A percentile compares a stretch with the other conserved stretches of the same genome.
phyloP scores from a whole-genome alignment of 441 rosid species.

The Corymbia calophylla region DNA sequence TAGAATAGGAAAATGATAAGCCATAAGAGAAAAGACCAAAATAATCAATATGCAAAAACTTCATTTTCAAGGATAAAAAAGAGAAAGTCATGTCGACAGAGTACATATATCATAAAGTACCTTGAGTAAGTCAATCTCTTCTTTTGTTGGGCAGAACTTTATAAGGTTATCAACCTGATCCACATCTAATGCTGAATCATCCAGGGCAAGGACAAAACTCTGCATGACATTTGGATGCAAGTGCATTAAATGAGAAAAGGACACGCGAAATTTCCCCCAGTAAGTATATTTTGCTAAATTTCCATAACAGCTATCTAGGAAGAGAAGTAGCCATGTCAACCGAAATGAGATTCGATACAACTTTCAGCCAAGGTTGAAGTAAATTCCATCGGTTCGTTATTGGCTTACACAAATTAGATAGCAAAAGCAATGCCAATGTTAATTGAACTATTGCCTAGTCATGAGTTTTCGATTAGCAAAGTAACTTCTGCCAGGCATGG shows the following conservation, averaged over 20 bases:
- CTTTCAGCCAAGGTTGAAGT: not conserved
- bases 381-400: not conserved
- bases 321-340: not conserved
- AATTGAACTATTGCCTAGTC: not conserved
- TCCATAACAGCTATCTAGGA: not conserved
- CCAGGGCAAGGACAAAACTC: constrained; percentile 72
- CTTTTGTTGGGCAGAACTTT: constrained; percentile 88
- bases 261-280: not conserved
- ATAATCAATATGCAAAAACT: not conserved
- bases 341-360: not conserved
- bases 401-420: not conserved
- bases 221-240: constrained; percentile 19
- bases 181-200: constrained; percentile 69
- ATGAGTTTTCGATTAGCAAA: not conserved
- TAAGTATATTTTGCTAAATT: not conserved
- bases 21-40: not conserved
- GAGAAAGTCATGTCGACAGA: not conserved
- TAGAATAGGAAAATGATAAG: not conserved
- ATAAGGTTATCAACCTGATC: constrained; percentile 93
- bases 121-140: constrained; percentile 88
- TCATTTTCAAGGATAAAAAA: not conserved
- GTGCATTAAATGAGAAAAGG: not conserved
- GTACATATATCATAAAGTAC: constrained; percentile 18
- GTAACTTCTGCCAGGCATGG: not conserved
- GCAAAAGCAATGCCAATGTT: not conserved